A percentile compares a stretch with the other conserved stretches of the same genome.
These are phyloP conservation scores for Lignosus rhinocerotis DNA, from an alignment of 1,284 basidiomycete species.

Conservation along the genomic window DNA sequence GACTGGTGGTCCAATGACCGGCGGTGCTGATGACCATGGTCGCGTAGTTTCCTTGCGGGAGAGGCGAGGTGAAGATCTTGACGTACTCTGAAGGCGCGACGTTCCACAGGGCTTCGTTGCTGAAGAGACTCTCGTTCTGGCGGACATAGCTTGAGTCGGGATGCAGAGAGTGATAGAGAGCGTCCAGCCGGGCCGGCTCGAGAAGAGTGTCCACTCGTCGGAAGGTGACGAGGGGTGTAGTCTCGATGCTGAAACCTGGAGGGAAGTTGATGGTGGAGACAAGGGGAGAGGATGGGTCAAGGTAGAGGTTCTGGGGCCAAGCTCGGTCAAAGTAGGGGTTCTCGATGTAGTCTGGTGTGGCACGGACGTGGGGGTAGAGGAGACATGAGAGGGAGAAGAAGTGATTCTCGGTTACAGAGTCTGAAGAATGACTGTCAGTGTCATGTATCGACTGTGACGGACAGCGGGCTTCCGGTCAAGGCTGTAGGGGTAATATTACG, in stretches of 20 bases:
- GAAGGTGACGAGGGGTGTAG: constrained; percentile 64
- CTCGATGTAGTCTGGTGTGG: constrained; percentile 58
- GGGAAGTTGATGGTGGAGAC: constrained; percentile 46
- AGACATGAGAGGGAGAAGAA: constrained; percentile 70
- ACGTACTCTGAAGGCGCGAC: constrained; percentile 54
- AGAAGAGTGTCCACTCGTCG: constrained; percentile 62
- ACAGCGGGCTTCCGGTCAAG: no score
- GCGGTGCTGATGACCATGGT: constrained; percentile 62
- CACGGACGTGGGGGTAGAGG: constrained; percentile 63
- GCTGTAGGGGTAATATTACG: no score
- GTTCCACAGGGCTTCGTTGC: constrained; percentile 55
- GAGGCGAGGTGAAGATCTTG: constrained; percentile 44
- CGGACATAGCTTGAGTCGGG: constrained; percentile 14
- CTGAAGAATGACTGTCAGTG: constrained; percentile 32
- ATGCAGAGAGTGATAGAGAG: constrained; percentile 40
- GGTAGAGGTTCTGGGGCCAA: constrained; percentile 63
- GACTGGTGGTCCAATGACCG: constrained; percentile 65
- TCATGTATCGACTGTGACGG: not conserved
- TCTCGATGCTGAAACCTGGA: constrained; percentile 49
- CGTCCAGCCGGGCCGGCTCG: constrained; percentile 47
- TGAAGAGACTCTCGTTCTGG: constrained; percentile 43
- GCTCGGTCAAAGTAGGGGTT: constrained; percentile 57
- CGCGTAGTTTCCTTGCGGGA: constrained; percentile 52
- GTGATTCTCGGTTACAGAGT: constrained; percentile 69
- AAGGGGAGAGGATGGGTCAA: constrained; percentile 54